These are phyloP conservation scores for Chaetomium tenue DNA, from an alignment of 495 filamentous ascomycete genomes.

Conservation along the genomic window DNA sequence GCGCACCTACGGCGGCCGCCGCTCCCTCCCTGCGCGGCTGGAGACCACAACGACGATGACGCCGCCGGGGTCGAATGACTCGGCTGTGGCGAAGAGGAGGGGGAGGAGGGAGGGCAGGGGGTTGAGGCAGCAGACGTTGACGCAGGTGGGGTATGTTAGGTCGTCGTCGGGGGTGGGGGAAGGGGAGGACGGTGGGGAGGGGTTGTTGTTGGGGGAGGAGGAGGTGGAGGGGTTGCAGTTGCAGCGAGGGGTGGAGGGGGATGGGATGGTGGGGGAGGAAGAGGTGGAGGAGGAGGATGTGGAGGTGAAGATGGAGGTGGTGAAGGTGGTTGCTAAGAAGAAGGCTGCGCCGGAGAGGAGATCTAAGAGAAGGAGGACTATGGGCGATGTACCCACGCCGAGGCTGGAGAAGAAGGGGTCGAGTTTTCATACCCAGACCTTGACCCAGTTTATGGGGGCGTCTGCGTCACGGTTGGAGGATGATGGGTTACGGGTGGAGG, in stretches of 20 bases:
- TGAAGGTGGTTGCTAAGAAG: conserved; percentile 18
- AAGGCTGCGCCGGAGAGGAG: neutral
- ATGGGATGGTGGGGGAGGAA: conserved; percentile 11
- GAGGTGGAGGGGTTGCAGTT: conserved; percentile 16
- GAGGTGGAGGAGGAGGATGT: conserved; percentile 22
- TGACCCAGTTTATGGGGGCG: conserved; percentile 42
- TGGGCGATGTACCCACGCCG: conserved; percentile 37
- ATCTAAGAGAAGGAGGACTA: conserved; percentile 41
- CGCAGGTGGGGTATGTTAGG: conserved; percentile 47
- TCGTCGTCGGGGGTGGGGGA: conserved; percentile 20
- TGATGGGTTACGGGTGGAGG: conserved; percentile 34
- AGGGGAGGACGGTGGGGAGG: conserved; percentile 13
- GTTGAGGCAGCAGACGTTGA: conserved; percentile 48
- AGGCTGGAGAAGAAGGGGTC: conserved; percentile 19
- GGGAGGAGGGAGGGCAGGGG: neutral
- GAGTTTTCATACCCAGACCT: conserved; percentile 46
- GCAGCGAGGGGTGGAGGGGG: neutral
- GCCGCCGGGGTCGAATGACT: neutral
- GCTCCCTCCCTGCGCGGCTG: conserved; percentile 25
- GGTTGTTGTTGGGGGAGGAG: conserved; percentile 10
- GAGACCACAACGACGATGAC: no score
- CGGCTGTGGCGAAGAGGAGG: neutral
- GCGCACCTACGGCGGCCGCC: conserved; percentile 42
- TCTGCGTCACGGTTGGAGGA: conserved; percentile 18
- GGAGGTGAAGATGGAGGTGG: neutral